Evolutionary conservation across 2,329 filamentous ascomycete species (phyloP).

Genomic region (Alternaria hordeiaustralica): DNA sequence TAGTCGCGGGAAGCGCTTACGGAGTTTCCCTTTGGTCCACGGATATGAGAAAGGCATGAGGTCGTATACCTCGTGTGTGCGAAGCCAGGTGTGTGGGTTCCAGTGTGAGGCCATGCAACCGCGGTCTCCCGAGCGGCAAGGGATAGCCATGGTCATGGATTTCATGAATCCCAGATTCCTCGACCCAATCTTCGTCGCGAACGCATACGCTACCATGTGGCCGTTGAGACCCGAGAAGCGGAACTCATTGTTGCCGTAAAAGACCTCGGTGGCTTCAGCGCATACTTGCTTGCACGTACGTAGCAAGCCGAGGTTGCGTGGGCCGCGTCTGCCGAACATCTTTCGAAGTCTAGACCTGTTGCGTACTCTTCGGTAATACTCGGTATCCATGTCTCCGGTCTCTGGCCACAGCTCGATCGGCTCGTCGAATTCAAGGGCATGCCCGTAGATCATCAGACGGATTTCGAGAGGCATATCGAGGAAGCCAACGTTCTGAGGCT

Average conservation of each 20-base stretch:
- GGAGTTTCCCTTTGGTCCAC: neutral
- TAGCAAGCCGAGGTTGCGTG: constrained; percentile 7
- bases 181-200: neutral
- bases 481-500: neutral
- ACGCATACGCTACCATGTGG: constrained; percentile 7
- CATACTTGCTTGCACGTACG: constrained; percentile 8
- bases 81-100: neutral
- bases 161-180: neutral
- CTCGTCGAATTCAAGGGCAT: neutral
- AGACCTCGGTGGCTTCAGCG: constrained; percentile 15
- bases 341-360: neutral
- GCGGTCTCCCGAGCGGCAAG: neutral
- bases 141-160: neutral
- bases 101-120: neutral
- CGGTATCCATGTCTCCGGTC: neutral
- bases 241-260: constrained; percentile 21
- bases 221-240: constrained; percentile 18
- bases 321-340: neutral
- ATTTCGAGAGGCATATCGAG: neutral
- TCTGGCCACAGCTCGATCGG: constrained; percentile 3
- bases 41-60: neutral
- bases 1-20: neutral
- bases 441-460: constrained; percentile 1
- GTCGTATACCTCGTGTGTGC: neutral
- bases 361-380: neutral